These are phyloP conservation scores for Asclepias syriaca DNA, from an alignment of 257 asterid species.

Conservation along the genomic window DNA sequence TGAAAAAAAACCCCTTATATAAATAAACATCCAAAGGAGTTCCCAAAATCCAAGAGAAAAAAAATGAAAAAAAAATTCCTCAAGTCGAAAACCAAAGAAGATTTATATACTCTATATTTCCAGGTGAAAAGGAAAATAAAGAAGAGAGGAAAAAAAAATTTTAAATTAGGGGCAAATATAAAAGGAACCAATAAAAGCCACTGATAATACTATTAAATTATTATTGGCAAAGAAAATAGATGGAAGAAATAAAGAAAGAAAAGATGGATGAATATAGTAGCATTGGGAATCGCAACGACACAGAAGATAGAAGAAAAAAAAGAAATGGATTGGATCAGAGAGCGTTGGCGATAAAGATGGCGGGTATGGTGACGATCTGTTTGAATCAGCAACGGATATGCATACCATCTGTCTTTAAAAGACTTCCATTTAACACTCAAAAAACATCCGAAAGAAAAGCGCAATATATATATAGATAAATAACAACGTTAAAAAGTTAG, in stretches of 20 bases:
- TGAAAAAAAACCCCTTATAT: neutral
- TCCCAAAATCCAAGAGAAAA: slow-evolving; percentile 8
- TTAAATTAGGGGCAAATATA: neutral
- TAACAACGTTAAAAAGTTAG: no score
- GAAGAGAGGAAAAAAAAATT: neutral
- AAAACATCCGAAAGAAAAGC: no score
- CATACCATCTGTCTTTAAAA: no score
- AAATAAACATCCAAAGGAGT: slow-evolving; percentile 17
- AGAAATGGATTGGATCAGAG: neutral
- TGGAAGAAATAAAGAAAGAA: neutral
- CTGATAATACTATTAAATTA: neutral
- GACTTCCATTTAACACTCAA: no score
- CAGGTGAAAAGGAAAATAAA: neutral
- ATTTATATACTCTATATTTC: neutral
- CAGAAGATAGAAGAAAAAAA: neutral
- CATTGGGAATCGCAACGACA: slow-evolving; percentile 2
- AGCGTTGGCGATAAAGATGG: neutral
- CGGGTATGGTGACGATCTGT: neutral
- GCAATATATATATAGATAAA: no score
- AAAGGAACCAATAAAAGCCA: no score
- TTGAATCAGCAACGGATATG: slow-evolving; percentile 11
- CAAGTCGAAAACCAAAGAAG: neutral
- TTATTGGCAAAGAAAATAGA: neutral
- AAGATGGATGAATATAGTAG: neutral
- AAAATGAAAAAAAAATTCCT: no score